phyloP scores from a whole-genome alignment of 2,329 filamentous ascomycete species.

The Talaromyces sp. region DNA sequence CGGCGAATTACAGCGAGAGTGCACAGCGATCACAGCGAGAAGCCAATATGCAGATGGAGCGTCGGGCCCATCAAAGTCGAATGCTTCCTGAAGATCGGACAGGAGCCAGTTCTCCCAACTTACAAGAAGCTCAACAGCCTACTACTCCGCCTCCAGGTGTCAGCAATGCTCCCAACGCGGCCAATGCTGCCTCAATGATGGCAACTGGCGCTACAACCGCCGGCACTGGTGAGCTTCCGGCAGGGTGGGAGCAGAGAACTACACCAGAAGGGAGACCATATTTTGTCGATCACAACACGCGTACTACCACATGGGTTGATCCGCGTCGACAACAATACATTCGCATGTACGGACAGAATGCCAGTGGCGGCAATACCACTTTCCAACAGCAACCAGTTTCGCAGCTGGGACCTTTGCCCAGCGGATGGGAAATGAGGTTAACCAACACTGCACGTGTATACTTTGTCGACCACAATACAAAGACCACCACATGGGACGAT shows the following conservation, averaged over 20 bases:
- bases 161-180: slow-evolving; percentile 38
- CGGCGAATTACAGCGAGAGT: slow-evolving; percentile 68
- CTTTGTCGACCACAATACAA: slow-evolving; percentile 99
- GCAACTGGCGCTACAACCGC: slow-evolving; percentile 91
- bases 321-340: slow-evolving; percentile 97
- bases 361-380: slow-evolving; percentile 64
- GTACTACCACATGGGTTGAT: slow-evolving; percentile 98
- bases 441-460: slow-evolving; percentile 97
- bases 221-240: slow-evolving; percentile 87
- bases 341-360: slow-evolving; percentile 92
- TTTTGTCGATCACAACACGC: slow-evolving; percentile 97
- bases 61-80: slow-evolving; percentile 88
- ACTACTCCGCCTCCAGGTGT: slow-evolving; percentile 42
- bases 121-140: slow-evolving; percentile 49
- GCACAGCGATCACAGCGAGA: slow-evolving; percentile 76
- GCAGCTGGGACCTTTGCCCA: slow-evolving; percentile 88
- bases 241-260: slow-evolving; percentile 93
- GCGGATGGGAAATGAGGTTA: slow-evolving; percentile 98
- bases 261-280: slow-evolving; percentile 93
- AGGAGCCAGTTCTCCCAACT: slow-evolving; percentile 82
- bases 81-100: slow-evolving; percentile 94
- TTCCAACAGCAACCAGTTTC: slow-evolving; percentile 98
- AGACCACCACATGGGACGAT: slow-evolving; percentile 99
- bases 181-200: slow-evolving; percentile 73
- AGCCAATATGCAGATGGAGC: slow-evolving; percentile 86